phyloP scores from a whole-genome alignment of 78 protist genomes.

The Paratrimastix pyriformis region DNA sequence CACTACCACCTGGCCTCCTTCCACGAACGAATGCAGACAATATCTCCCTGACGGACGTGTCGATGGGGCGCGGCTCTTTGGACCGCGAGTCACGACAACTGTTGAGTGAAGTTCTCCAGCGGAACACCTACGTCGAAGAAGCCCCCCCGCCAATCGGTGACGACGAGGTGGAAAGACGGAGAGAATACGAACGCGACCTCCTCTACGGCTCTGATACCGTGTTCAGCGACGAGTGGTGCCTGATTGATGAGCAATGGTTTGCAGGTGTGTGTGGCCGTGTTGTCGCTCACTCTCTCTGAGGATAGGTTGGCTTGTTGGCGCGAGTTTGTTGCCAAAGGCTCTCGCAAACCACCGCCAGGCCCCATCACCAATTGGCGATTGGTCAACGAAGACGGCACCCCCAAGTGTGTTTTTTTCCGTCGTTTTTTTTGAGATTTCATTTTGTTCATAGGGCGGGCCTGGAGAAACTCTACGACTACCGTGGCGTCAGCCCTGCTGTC shows the following conservation, averaged over 20 bases:
- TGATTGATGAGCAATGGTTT: slow-evolving; percentile 34
- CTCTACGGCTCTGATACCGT: slow-evolving; percentile 30
- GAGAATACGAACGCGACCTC: slow-evolving; percentile 11
- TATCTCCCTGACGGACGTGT: background rate
- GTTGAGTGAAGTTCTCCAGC: background rate
- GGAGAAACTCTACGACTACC: slow-evolving; percentile 27
- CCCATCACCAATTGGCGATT: slow-evolving; percentile 20
- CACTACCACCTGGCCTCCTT: too few relatives aligned
- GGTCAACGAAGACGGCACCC: background rate
- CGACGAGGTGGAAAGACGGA: background rate
- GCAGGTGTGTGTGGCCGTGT: background rate
- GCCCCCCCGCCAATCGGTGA: background rate
- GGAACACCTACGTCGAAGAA: slow-evolving; percentile 1
- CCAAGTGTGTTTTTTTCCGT: too few relatives aligned
- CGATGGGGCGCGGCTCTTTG: background rate
- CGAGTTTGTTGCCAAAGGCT: slow-evolving; percentile 10
- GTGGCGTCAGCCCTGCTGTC: slow-evolving; percentile 27
- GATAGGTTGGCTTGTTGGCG: slow-evolving; percentile 24
- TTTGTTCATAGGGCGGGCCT: too few relatives aligned
- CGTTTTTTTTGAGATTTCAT: too few relatives aligned
- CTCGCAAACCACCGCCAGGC: slow-evolving; percentile 19
- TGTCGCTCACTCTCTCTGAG: slow-evolving; percentile 13
- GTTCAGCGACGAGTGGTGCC: slow-evolving; percentile 14
- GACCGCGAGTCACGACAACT: background rate
- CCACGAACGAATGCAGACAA: too few relatives aligned